Evolutionary conservation across 371 early-diverging fungal genomes (phyloP).

Genomic region (Fennellomyces sp.): DNA sequence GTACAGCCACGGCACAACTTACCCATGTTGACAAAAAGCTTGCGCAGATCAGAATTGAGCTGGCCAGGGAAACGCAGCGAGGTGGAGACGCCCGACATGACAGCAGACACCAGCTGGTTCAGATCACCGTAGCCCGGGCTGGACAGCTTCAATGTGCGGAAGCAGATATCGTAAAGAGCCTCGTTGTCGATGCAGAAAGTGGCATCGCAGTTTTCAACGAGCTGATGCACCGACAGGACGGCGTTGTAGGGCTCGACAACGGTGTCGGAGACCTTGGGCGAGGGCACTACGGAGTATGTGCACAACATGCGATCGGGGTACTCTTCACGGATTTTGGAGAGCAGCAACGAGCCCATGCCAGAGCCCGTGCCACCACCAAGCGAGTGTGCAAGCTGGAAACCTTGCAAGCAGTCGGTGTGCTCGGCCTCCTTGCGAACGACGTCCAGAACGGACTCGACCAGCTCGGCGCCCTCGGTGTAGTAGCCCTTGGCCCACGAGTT

Average conservation of each 20-base stretch:
- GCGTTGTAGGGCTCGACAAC: conserved; percentile 94
- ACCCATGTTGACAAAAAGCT: conserved; percentile 96
- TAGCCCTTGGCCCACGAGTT: conserved; percentile 93
- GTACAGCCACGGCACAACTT: conserved; percentile 40
- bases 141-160: conserved; percentile 76
- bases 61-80: conserved; percentile 98
- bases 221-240: conserved; percentile 81
- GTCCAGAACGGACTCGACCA: conserved; percentile 81
- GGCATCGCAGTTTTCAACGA: conserved; percentile 89
- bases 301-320: conserved; percentile 90
- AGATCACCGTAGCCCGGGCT: conserved; percentile 82
- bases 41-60: conserved; percentile 96
- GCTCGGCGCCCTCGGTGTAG: conserved; percentile 90
- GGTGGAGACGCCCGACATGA: conserved; percentile 95
- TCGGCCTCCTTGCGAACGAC: conserved; percentile 85
- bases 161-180: conserved; percentile 88
- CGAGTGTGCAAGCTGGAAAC: conserved; percentile 86
- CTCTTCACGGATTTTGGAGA: conserved; percentile 88
- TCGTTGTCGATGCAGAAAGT: conserved; percentile 99
- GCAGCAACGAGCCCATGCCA: conserved; percentile 81
- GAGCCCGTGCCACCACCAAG: conserved; percentile 89
- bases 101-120: conserved; percentile 79
- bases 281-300: conserved; percentile 93
- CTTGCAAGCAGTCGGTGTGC: conserved; percentile 80
- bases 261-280: conserved; percentile 87